Conservation (phyloP, 345 rosid species). For the Boechera divaricarpa region DNA sequence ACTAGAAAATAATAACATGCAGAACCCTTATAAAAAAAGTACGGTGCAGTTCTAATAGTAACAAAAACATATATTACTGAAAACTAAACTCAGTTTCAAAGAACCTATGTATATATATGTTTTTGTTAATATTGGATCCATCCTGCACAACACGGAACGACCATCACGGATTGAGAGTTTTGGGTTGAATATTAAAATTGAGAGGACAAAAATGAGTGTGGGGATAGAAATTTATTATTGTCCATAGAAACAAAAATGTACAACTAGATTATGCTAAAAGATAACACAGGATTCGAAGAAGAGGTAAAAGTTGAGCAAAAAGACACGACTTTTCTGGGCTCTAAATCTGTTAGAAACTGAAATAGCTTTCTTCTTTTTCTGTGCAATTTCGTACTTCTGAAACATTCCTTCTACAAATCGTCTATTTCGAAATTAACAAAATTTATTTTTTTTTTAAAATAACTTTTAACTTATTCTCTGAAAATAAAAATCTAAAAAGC, state of each 20-base stretch:
- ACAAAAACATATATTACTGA: no score
- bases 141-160: no score
- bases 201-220: conserved; percentile 31
- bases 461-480: conserved; percentile 1
- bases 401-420: conserved; percentile 37
- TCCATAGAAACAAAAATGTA: conserved; percentile 29
- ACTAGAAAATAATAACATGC: no score
- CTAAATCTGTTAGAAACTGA: conserved; percentile 13
- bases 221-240: neutral
- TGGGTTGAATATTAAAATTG: neutral
- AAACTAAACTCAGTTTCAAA: no score
- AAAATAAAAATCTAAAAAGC: conserved; percentile 25
- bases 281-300: neutral
- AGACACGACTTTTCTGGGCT: conserved; percentile 43
- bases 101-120: no score
- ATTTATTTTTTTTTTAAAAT: no score
- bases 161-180: no score
- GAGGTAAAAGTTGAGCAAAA: conserved; percentile 26
- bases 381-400: conserved; percentile 38
- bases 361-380: conserved; percentile 17
- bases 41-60: no score
- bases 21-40: no score
- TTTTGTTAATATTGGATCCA: no score
- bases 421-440: conserved; percentile 9
- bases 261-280: neutral